These are phyloP conservation scores for Dactylellina leptospora DNA, from an alignment of 2,329 filamentous ascomycete species.

Conservation along the genomic window DNA sequence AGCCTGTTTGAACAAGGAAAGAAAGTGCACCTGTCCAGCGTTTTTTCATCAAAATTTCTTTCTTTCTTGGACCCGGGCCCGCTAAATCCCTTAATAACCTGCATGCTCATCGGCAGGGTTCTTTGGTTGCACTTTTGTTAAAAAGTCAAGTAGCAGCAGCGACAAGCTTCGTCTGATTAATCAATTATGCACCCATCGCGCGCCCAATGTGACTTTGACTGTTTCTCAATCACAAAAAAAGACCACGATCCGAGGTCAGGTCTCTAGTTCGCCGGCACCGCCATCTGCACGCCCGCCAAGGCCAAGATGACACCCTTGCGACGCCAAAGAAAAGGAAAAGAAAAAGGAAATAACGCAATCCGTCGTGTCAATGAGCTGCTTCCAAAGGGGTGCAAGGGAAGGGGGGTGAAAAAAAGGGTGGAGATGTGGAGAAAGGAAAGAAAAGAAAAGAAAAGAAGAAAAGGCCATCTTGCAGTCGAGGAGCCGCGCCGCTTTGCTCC, in stretches of 20 bases:
- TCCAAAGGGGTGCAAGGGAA: constrained; percentile 36
- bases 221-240: constrained; percentile 18
- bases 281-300: constrained; percentile 9
- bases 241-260: constrained; percentile 9
- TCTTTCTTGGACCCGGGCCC: constrained; percentile 20
- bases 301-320: constrained; percentile 37
- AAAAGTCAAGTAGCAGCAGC: neutral
- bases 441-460: constrained; percentile 32
- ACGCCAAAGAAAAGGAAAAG: constrained; percentile 4
- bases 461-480: constrained; percentile 6
- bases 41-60: constrained; percentile 23
- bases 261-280: constrained; percentile 24
- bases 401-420: constrained; percentile 49
- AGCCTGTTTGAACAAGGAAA: constrained; percentile 31
- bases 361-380: constrained; percentile 35
- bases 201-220: constrained; percentile 14
- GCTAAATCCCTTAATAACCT: constrained; percentile 37
- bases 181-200: constrained; percentile 31
- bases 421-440: constrained; percentile 49
- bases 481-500: constrained; percentile 39
- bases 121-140: constrained; percentile 46
- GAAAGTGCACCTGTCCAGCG: neutral
- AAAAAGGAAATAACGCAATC: constrained; percentile 54
- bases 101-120: constrained; percentile 41
- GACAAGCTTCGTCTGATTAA: constrained; percentile 46